phyloP scores from a whole-genome alignment of 1,284 basidiomycete species.

The Ustilago loliicola region DNA sequence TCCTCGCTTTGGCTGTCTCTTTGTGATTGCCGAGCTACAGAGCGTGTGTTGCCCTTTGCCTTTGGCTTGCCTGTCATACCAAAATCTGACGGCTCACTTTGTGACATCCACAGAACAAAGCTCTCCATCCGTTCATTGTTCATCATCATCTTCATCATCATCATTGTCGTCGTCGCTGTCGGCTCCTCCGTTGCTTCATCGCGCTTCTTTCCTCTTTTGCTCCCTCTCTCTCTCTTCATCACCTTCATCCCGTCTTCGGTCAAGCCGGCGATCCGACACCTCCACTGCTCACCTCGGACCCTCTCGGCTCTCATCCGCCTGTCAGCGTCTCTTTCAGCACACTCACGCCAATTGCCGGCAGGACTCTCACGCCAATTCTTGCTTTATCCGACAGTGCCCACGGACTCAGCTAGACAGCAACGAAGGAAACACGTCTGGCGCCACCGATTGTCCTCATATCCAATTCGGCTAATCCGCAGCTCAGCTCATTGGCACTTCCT shows the following conservation, averaged over 20 bases:
- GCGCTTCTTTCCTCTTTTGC: not conserved
- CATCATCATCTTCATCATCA: not conserved
- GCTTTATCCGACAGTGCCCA: too few relatives aligned
- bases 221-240: not conserved
- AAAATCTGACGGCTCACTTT: constrained; percentile 7
- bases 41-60: not conserved
- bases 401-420: not conserved
- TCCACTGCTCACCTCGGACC: not conserved
- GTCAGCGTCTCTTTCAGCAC: not conserved
- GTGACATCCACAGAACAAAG: not conserved
- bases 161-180: not conserved
- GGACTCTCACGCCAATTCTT: too few relatives aligned
- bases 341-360: not conserved
- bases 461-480: not conserved
- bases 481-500: not conserved
- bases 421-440: not conserved
- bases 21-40: constrained; percentile 1
- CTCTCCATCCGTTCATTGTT: constrained; percentile 1
- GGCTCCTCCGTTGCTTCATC: not conserved
- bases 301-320: not conserved
- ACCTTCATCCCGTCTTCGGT: not conserved
- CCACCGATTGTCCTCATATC: not conserved
- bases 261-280: not conserved
- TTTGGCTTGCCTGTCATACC: constrained; percentile 7
- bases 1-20: not conserved